Base-by-base conservation (phyloP, 768 basidiomycete genomes). In the Amanita molliuscula region DNA sequence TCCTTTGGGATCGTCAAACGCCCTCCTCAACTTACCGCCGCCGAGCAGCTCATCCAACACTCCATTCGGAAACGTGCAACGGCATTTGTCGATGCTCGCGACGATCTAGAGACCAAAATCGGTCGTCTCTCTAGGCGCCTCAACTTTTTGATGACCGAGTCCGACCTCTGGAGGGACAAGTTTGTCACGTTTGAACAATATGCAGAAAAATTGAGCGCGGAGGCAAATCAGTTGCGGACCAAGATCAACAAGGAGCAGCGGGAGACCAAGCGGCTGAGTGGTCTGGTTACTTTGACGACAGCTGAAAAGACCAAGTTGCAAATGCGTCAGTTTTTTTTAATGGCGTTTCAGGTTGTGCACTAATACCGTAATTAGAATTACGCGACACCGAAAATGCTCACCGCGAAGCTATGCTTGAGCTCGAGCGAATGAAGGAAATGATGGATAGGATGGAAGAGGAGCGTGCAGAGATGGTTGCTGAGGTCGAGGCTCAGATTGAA, bases 161-260 rank as follows among this genome's bases (percentile, higher is more conserved):
- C 81, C 4, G 88, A 91, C 59, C 67, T 91, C 42, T 95, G 92
- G 91, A 74, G 90, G 53, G 86, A 92, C 66, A 94, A 93, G 61
- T 95, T 95, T 58, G 87, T 93, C 45, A 85, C 87, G 11, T 95
- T 96, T 56, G 93, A 96, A 64, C 83, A 85, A 64, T 93, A 94
- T 61, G 92, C 93, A 6, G 92, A 94, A 70, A 85, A 87, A 60
- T 75, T 96, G 26, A 89, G 87, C 57, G 75, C 73, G 15, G 93
- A 96, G 65, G 91, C 92, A 33, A 79, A 77, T 28, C 89, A 95
- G 51, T 70, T 96, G 56, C 75, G 90, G 55, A 65, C 78, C 25
- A 93, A 90, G 71, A 92, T 95, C 62, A 89, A 88, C 63, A 87
- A 84, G 67, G 92, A 95, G 66, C 88, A 91, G 62, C 73, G 81